Conservation (phyloP, 2,329 filamentous ascomycete species). For the Aphanocladium album region DNA sequence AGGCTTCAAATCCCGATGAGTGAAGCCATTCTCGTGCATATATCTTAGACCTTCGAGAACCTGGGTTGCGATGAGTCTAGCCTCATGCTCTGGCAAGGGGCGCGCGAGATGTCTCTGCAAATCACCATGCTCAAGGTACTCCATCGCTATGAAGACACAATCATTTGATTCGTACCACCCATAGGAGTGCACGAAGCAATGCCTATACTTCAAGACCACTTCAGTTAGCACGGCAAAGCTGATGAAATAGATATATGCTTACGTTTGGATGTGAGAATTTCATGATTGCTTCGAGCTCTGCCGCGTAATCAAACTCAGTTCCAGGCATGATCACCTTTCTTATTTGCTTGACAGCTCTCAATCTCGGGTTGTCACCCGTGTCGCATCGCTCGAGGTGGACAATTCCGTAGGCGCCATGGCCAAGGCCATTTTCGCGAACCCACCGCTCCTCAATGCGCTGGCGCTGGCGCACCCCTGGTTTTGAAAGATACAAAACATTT, state of each 20-base stretch:
- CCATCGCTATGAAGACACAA: conserved; percentile 15
- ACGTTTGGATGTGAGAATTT: conserved; percentile 15
- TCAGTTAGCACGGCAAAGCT: neutral
- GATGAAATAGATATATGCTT: neutral
- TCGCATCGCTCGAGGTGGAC: conserved; percentile 9
- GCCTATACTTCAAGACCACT: conserved; percentile 8
- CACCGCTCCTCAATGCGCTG: conserved; percentile 5
- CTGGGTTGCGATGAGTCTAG: conserved; percentile 11
- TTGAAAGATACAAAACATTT: conserved; percentile 3
- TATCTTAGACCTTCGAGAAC: conserved; percentile 15
- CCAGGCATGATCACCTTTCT: neutral
- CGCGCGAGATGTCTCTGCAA: conserved; percentile 8
- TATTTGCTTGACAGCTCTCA: neutral
- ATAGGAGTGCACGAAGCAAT: conserved; percentile 16
- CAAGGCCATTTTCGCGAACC: conserved; percentile 2
- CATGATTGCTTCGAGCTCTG: conserved; percentile 11
- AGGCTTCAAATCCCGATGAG: conserved; percentile 19
- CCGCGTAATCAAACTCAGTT: neutral
- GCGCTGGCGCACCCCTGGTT: neutral
- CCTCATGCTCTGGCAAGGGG: conserved; percentile 8
- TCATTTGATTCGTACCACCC: conserved; percentile 16
- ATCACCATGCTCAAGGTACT: conserved; percentile 16
- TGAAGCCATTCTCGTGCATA: conserved; percentile 18
- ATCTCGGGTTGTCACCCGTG: neutral
- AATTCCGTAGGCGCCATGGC: conserved; percentile 10